Evolutionary conservation across 116 monocot genomes (phyloP), one percentile per base, ranked within the genome.

Genomic region (Posidonia oceanica): DNA sequence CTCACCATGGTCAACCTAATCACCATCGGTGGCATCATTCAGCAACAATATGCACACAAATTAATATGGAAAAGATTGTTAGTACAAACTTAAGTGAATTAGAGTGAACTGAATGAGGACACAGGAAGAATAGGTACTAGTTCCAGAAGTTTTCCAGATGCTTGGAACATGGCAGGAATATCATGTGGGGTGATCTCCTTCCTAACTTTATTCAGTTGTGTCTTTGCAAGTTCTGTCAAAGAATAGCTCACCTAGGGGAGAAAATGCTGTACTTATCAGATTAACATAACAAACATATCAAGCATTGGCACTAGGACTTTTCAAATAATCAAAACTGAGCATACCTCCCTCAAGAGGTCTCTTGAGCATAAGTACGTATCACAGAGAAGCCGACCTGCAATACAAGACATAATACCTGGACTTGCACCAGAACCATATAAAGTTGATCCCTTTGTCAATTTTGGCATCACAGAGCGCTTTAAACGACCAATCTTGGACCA

Each of bases 401-500:
- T 78, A 63, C 97, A 97, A 54, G 89, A 80, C 82, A 92, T 85
- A 48, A 97, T 86, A 69, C 97, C 97, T 56, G 75, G 87, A 72
- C 97, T 97, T 39, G 92, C 90, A 67, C 97, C 97, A 68, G 97
- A 92, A 14, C 97, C 97, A 79, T 89, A 97, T 54, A 89, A 53
- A 37, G 79, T 68, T 69, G 41, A 80, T 56, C 93, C 87, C 78
- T 85, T 89, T 57, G 85, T 97, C 61, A 97, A 82, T 73, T 89
- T 97, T 63, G 97, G 97, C 97, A 97, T 90, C 4, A 74, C 63
- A 53, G 87, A 87, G 12, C 97, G 89, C 79, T 89, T 97, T n/a
- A 97, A 78, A 61, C 97, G 92, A 29, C 97, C 97, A 74, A 97
- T 85, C 71, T 89, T 97, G 59, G 97, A 97, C 97, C 97, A 97